A percentile compares a stretch with the other conserved stretches of the same genome.
phyloP scores from a whole-genome alignment of 345 rosid species.

The Adansonia digitata region DNA sequence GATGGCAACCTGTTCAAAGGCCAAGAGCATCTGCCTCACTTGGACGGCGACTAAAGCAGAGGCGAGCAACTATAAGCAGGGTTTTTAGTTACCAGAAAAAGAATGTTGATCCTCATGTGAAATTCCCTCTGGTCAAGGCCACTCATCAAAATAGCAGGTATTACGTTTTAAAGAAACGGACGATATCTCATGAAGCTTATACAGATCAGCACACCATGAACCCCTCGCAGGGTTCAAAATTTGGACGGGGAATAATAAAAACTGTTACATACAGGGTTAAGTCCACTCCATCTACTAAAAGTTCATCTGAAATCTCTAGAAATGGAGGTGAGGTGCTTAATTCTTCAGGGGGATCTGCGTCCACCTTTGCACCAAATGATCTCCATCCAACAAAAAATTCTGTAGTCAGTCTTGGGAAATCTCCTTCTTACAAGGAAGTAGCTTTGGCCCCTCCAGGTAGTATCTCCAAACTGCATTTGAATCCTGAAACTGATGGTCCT shows the following conservation, averaged over 20 bases:
- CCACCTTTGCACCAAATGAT: slow-evolving; percentile 36
- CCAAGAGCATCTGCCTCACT: slow-evolving; percentile 70
- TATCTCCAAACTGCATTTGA: slow-evolving; percentile 60
- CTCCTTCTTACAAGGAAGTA: slow-evolving; percentile 97
- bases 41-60: slow-evolving; percentile 76
- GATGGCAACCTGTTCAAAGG: slow-evolving; percentile 98
- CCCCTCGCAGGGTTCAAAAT: slow-evolving; percentile 60
- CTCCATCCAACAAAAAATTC: slow-evolving; percentile 35
- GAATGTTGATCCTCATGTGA: slow-evolving; percentile 48
- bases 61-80: slow-evolving; percentile 73
- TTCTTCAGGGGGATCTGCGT: slow-evolving; percentile 40
- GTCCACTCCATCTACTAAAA: slow-evolving; percentile 49
- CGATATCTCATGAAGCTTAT: slow-evolving; percentile 58
- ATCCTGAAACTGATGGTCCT: slow-evolving; percentile 43
- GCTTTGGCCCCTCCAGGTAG: slow-evolving; percentile 96
- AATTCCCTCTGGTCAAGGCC: slow-evolving; percentile 46
- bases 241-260: slow-evolving; percentile 71
- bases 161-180: slow-evolving; percentile 62
- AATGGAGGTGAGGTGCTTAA: slow-evolving; percentile 30
- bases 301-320: slow-evolving; percentile 33
- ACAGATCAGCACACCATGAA: slow-evolving; percentile 47
- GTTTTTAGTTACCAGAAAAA: slow-evolving; percentile 69
- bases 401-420: slow-evolving; percentile 67
- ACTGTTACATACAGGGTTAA: slow-evolving; percentile 83
- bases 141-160: slow-evolving; percentile 53